Evolutionary conservation across 257 asterid genomes (phyloP).

Genomic region (Oldenlandia corymbosa): DNA sequence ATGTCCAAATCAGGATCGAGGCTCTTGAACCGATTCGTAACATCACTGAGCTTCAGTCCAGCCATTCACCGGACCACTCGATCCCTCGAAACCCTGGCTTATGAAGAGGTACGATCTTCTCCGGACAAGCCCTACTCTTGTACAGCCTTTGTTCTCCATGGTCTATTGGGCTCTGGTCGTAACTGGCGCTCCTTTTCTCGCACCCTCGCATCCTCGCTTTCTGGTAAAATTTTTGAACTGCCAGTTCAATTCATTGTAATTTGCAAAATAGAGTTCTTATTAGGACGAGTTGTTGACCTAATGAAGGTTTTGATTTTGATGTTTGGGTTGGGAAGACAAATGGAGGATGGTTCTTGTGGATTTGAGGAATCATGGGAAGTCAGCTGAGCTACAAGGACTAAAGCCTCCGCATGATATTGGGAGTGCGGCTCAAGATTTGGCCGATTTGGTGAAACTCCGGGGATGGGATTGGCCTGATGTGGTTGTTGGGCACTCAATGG

Average conservation of each 20-base stretch:
- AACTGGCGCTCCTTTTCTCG: constrained; percentile 95
- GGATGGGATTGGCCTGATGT: constrained; percentile 94
- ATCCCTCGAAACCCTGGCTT: constrained; percentile 60
- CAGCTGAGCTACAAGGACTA: constrained; percentile 54
- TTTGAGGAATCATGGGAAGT: constrained; percentile 86
- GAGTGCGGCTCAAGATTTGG: constrained; percentile 80
- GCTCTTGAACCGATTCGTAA: constrained; percentile 33
- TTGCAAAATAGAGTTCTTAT: too few species aligned
- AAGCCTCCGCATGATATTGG: constrained; percentile 68
- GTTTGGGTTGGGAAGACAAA: constrained; percentile 26
- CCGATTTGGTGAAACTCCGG: constrained; percentile 54
- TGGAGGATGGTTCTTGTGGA: constrained; percentile 86
- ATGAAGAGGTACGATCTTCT: constrained; percentile 55
- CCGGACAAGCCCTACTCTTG: constrained; percentile 42
- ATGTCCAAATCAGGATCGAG: constrained; percentile 29
- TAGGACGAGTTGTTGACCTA: too few species aligned
- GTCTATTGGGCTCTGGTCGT: constrained; percentile 88
- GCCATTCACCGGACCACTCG: constrained; percentile 34
- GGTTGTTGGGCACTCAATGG: constrained; percentile 93
- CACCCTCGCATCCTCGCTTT: constrained; percentile 55
- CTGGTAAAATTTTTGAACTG: too few species aligned
- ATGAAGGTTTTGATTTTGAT: background rate
- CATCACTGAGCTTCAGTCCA: constrained; percentile 19
- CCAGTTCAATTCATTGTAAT: too few species aligned
- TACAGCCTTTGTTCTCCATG: constrained; percentile 87